Percentiles rank a stretch among this genome's conserved stretches.
These are phyloP conservation scores for Torulaspora maleeae DNA, from an alignment of 805 yeast genomes.

Conservation along the genomic window DNA sequence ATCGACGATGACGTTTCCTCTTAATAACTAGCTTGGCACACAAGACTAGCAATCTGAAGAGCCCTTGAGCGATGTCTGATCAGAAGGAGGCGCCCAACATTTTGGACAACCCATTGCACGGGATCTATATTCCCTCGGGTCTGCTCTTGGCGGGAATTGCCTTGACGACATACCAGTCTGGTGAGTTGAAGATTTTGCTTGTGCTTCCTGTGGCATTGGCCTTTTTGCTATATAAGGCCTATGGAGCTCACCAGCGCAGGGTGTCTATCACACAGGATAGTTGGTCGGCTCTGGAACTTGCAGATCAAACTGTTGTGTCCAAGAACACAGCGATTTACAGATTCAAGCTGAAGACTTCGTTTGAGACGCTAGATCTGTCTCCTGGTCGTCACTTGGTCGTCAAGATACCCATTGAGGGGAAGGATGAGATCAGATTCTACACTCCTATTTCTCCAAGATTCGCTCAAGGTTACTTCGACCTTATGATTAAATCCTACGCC, in stretches of 20 bases:
- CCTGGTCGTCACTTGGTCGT: constrained; percentile 74
- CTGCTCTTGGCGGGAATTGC: constrained; percentile 57
- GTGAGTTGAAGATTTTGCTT: constrained; percentile 30
- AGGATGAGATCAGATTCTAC: constrained; percentile 52
- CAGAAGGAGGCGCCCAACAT: constrained; percentile 41
- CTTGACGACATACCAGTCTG: constrained; percentile 45
- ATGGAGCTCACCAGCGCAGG: constrained; percentile 39
- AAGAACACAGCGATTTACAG: constrained; percentile 69
- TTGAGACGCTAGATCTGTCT: constrained; percentile 61
- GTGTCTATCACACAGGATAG: constrained; percentile 45
- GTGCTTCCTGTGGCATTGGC: constrained; percentile 38
- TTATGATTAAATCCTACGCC: constrained; percentile 69
- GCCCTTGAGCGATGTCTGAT: constrained; percentile 3
- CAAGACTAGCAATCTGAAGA: background rate
- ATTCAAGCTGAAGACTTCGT: constrained; percentile 56
- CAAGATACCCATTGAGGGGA: constrained; percentile 37
- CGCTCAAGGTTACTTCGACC: constrained; percentile 71
- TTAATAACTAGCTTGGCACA: background rate
- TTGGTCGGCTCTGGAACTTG: constrained; percentile 64
- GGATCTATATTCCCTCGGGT: constrained; percentile 64
- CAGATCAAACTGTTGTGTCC: constrained; percentile 69
- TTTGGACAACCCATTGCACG: constrained; percentile 67
- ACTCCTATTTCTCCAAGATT: constrained; percentile 69
- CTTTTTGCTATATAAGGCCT: constrained; percentile 37
- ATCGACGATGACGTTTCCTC: background rate